Percentiles rank a stretch among this genome's conserved stretches.
Evolutionary conservation across 1,284 basidiomycete genomes (phyloP).

Genomic region (Irpex lacteus): DNA sequence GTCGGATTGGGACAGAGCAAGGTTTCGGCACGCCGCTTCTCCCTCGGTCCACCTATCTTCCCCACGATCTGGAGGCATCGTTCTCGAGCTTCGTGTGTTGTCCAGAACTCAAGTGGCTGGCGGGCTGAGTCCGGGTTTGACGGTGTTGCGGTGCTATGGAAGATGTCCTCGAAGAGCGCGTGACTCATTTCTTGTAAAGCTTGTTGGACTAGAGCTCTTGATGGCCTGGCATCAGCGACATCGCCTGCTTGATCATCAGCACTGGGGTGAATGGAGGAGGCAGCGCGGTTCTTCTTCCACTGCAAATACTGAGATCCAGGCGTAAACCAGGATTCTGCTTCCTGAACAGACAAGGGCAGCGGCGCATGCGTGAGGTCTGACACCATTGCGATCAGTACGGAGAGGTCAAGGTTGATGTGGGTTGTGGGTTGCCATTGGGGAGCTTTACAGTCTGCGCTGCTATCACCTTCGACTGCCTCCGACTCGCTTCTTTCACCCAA

Average conservation of each 20-base stretch:
- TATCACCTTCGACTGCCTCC: conserved; percentile 15
- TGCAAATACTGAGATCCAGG: conserved; percentile 52
- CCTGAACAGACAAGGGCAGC: conserved; percentile 53
- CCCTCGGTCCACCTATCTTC: conserved; percentile 67
- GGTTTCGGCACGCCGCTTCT: conserved; percentile 56
- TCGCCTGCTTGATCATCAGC: conserved; percentile 24
- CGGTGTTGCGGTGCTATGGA: conserved; percentile 31
- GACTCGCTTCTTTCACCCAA: conserved; percentile 54
- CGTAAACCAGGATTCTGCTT: conserved; percentile 62
- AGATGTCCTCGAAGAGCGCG: conserved; percentile 64
- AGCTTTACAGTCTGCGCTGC: conserved; percentile 23
- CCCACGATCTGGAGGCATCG: conserved; percentile 67
- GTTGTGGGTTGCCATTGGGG: conserved; percentile 39
- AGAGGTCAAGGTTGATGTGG: conserved; percentile 76
- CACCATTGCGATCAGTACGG: conserved; percentile 77
- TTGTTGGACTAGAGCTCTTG: conserved; percentile 63
- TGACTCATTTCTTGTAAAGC: conserved; percentile 69
- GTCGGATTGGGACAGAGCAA: conserved; percentile 39
- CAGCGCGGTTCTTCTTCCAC: conserved; percentile 49
- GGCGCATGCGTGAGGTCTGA: conserved; percentile 79
- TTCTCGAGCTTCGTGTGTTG: conserved; percentile 68
- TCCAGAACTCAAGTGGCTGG: conserved; percentile 65
- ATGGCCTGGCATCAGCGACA: conserved; percentile 44
- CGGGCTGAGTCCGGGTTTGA: neutral
- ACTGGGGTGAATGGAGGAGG: conserved; percentile 13